Conservation (phyloP, 2,329 filamentous ascomycete species). For the Penicillium griseofulvum region DNA sequence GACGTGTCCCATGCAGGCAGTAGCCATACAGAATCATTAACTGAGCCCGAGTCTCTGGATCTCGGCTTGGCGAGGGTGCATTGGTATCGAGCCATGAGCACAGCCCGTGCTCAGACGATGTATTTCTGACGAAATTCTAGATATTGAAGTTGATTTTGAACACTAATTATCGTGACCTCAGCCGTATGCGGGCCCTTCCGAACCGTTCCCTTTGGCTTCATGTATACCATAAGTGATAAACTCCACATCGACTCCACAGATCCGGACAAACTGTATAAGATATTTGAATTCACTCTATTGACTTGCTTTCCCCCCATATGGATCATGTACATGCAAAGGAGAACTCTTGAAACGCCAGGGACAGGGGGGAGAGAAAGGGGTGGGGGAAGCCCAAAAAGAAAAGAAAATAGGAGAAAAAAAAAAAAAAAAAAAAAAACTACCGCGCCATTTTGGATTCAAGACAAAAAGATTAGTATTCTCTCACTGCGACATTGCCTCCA, state of each 20-base stretch:
- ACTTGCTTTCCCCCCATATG: background rate
- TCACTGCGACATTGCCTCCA: conserved; percentile 27
- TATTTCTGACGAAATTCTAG: conserved; percentile 2
- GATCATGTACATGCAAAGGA: background rate
- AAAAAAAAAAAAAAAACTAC: conserved; percentile 4
- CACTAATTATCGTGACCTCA: conserved; percentile 9
- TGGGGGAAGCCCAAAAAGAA: background rate
- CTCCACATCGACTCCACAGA: conserved; percentile 16
- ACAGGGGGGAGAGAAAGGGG: background rate
- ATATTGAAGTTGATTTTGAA: conserved; percentile 5
- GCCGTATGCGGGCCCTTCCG: conserved; percentile 17
- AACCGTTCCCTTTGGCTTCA: conserved; percentile 16
- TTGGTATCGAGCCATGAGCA: conserved; percentile 33
- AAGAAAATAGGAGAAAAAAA: background rate
- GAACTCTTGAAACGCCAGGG: background rate
- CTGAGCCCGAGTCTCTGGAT: conserved; percentile 35
- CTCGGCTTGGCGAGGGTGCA: conserved; percentile 33
- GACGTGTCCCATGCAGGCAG: conserved; percentile 16
- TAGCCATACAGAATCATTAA: conserved; percentile 15
- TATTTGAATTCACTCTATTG: background rate
- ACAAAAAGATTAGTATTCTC: too few species aligned
- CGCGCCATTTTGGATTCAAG: background rate
- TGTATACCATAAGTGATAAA: conserved; percentile 15
- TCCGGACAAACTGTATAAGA: background rate
- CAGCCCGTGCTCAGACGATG: conserved; percentile 21